Evolutionary conservation across 108 stramenopile genomes (phyloP).

Genomic region (Nitzschia sp.): DNA sequence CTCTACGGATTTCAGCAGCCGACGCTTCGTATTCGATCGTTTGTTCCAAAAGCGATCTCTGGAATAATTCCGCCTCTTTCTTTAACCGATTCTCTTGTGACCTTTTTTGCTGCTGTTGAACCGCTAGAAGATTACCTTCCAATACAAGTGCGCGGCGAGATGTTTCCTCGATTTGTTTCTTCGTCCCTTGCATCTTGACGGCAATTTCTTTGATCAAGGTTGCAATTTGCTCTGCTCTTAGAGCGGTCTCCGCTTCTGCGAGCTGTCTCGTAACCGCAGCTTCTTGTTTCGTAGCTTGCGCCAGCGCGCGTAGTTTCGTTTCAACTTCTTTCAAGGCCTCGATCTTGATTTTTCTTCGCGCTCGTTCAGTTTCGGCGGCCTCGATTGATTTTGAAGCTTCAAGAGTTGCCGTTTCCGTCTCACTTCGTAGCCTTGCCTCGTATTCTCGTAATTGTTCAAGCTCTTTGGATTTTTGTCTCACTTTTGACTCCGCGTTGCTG

Average conservation of each 20-base stretch:
- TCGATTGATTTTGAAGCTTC: neutral
- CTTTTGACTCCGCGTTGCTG: neutral
- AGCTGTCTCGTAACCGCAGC: neutral
- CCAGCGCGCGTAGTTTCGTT: neutral
- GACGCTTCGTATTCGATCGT: neutral
- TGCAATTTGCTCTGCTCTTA: neutral
- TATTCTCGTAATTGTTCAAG: neutral
- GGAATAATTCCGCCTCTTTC: neutral
- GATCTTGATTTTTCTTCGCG: neutral
- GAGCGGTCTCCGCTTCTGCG: neutral
- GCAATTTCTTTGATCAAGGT: neutral
- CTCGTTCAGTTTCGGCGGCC: neutral
- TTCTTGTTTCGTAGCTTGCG: neutral
- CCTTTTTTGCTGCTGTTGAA: too few relatives aligned
- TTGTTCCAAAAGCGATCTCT: neutral
- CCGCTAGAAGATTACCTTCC: too few relatives aligned
- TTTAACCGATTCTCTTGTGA: neutral
- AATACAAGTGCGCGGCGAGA: neutral
- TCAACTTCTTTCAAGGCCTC: neutral
- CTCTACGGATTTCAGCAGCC: neutral
- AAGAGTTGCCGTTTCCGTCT: neutral
- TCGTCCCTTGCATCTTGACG: neutral
- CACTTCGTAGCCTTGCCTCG: neutral
- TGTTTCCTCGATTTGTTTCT: neutral
- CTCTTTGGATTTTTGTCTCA: neutral